Base-by-base conservation (phyloP, 1,284 basidiomycete species). In the Fomitiporia mediterranea region DNA sequence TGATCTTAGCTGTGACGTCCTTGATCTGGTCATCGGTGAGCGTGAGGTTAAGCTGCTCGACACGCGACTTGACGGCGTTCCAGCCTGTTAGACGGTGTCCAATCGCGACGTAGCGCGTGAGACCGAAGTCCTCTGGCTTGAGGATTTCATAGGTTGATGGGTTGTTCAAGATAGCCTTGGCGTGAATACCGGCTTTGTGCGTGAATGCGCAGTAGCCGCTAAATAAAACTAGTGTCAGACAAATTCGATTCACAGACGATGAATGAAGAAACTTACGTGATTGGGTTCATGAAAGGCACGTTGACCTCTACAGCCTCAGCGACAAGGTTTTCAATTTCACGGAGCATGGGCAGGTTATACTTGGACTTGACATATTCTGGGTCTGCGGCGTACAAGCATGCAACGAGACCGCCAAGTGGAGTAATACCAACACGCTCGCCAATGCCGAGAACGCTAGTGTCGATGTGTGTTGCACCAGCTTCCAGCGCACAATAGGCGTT, bases 111-210 rank as follows among this genome's bases (percentile, higher is more conserved):
- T 99, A 99, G 68, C 97, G 87, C 25, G 89, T 94, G 71, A 99
- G 83, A 65, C 96, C 96, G 69, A 99, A 99, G 78, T 99, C 96
- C 72, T 96, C 93, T 49, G 93, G 97, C 85, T 91, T 97, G 74
- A 94, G 81, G 72, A 96, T 94, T 75, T 97, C 94, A 74, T 99
- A 99, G 8, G 97, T 99, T 67, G 90, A 93, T 1, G 97, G 97
- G 82, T 99, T 99, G 79, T 98, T 98, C 56, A 99, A 84, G 73
- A 99, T 99, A 40, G 97, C 97, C 82, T 99, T 99, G 76, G 97
- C 97, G 74, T 99, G 97, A 65, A 99, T 99, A 72, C 97, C 97
- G 30, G 97, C 97, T 86, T 99, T 99, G 87, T 99, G 97, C 25
- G 97, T 99, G 78, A 99, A 99, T 17, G 97, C 97, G 70, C 97